Base-by-base conservation (phyloP, 768 basidiomycete species). In the Udeniomyces megalosporus region DNA sequence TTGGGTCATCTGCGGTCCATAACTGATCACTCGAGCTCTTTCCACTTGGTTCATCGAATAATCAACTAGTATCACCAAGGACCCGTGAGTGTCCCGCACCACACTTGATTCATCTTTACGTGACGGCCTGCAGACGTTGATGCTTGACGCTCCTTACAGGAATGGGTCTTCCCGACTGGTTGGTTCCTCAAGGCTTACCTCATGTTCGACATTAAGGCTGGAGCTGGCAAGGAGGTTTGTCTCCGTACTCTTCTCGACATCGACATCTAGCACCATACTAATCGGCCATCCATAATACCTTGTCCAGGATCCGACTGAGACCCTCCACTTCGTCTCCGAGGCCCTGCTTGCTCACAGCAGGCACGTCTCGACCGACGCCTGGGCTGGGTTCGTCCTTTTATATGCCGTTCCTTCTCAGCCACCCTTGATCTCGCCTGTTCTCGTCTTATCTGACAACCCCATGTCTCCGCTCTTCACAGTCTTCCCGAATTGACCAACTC, bases 111-210 rank as follows among this genome's bases (percentile, higher is more conserved):
- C 22, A 5, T 57, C 4, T 11, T 34, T 38, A 5, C 32, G n/a
- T n/a, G n/a, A n/a, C n/a, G n/a, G n/a, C n/a, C n/a, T n/a, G n/a
- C n/a, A n/a, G n/a, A n/a, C n/a, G n/a, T n/a, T n/a, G n/a, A n/a
- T n/a, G n/a, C n/a, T n/a, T n/a, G n/a, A 45, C 28, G 24, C 57
- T 49, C 22, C 73, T 72, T 88, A 20, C 89, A 89, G 4, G 88
- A 91, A 71, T 95, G 89, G 90, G 86, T 84, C 11, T 93, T 90
- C 89, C 89, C 89, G 12, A 75, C 89, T 48, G 95, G 95, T 3
- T 97, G 90, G 76, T 96, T 95, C 79, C 75, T 97, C 66, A 83
- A 89, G 54, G 90, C 95, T 0, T 95, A 89, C 74, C 79, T 96
- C 49, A 74, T 88, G 71, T 97, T 97, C 72, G 89, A 95, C 71